Conservation (phyloP, 441 rosid genomes). For the Arabidopsis hybrid region DNA sequence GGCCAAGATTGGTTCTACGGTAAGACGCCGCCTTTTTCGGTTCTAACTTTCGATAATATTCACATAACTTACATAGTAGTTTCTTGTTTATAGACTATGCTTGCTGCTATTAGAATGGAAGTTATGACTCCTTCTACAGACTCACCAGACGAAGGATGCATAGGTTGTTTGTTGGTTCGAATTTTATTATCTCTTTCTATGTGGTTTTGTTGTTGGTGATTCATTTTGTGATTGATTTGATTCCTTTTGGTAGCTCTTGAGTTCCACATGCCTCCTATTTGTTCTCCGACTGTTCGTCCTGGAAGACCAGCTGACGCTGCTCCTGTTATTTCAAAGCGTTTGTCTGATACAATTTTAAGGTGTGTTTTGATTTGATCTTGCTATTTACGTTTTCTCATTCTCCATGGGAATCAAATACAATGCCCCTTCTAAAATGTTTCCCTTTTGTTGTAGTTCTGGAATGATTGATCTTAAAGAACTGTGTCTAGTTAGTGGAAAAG, state of each 20-base stretch:
- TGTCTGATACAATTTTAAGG: slow-evolving; percentile 80
- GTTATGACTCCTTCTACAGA: slow-evolving; percentile 87
- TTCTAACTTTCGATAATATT: too few species aligned
- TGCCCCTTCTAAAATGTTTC: not conserved
- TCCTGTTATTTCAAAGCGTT: slow-evolving; percentile 78
- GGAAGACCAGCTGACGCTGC: slow-evolving; percentile 95
- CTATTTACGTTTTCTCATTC: not conserved
- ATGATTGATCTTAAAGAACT: slow-evolving; percentile 87
- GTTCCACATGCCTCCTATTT: slow-evolving; percentile 94
- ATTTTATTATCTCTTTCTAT: slow-evolving; percentile 5
- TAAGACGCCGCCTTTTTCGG: slow-evolving; percentile 43
- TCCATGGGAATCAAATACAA: not conserved
- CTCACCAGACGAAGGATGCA: slow-evolving; percentile 79
- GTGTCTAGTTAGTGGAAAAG: slow-evolving; percentile 82
- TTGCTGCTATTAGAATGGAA: slow-evolving; percentile 94
- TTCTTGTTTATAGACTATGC: slow-evolving; percentile 66
- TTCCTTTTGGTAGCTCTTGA: slow-evolving; percentile 73
- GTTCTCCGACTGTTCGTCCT: slow-evolving; percentile 92
- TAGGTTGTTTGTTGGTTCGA: slow-evolving; percentile 59
- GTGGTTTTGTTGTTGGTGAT: not conserved
- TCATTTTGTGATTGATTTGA: slow-evolving; percentile 13
- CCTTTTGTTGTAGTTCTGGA: slow-evolving; percentile 62
- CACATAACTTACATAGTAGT: too few species aligned
- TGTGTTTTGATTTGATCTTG: slow-evolving; percentile 29
- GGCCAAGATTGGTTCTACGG: slow-evolving; percentile 91